These are phyloP conservation scores for Verbascum thapsus DNA, from an alignment of 257 asterid species.

Conservation along the genomic window DNA sequence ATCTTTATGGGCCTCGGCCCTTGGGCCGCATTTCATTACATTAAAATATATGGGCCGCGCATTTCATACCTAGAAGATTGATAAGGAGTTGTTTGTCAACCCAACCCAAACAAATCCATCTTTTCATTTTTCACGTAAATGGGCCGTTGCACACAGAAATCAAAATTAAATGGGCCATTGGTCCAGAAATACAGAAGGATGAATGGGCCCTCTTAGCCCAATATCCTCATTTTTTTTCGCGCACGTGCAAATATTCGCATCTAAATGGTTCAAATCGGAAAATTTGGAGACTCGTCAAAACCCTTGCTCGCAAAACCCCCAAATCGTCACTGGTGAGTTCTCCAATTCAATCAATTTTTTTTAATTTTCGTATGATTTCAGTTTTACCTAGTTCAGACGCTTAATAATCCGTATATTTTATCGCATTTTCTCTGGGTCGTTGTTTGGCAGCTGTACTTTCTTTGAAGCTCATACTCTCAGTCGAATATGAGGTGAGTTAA, in stretches of 20 bases:
- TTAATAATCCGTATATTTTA: neutral
- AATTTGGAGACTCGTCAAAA: no score
- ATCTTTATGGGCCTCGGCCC: neutral
- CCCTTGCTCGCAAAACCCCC: conserved; percentile 6
- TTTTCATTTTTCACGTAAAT: no score
- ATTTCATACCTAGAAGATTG: no score
- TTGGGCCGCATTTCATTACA: neutral
- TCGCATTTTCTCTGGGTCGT: neutral
- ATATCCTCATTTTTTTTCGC: no score
- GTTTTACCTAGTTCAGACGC: neutral
- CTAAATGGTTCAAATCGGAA: neutral
- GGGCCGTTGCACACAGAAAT: no score
- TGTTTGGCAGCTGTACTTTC: neutral
- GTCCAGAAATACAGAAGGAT: neutral
- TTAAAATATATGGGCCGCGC: neutral
- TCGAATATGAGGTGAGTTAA: neutral
- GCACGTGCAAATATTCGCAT: no score
- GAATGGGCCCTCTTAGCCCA: neutral
- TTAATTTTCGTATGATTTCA: neutral
- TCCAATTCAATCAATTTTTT: neutral
- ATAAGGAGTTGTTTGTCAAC: no score
- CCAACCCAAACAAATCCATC: no score
- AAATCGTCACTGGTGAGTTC: neutral
- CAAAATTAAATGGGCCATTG: conserved; percentile 15
- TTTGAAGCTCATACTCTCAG: neutral